Conservation (phyloP, 1,284 basidiomycete genomes). For the Anthracocystis setariae region DNA sequence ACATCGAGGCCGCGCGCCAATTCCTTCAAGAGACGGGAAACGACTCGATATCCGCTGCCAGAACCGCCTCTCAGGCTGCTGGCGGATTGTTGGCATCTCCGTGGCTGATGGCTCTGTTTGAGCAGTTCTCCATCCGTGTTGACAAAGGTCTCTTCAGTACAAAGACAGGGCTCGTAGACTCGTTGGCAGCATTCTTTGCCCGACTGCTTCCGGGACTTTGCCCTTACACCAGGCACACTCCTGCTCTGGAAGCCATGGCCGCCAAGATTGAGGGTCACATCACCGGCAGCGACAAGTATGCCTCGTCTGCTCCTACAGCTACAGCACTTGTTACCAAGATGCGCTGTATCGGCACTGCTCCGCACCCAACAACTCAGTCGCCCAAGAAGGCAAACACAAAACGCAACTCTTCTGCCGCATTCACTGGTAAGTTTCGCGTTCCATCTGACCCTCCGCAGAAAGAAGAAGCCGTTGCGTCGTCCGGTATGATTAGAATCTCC, state of each 20-base stretch:
- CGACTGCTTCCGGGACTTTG: constrained; percentile 41
- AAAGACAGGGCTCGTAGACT: constrained; percentile 16
- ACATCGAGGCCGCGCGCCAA: constrained; percentile 77
- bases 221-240: constrained; percentile 27
- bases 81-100: constrained; percentile 41
- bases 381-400: constrained; percentile 5
- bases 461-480: constrained; percentile 1
- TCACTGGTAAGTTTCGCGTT: constrained; percentile 20
- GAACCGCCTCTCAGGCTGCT: background rate
- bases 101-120: constrained; percentile 44
- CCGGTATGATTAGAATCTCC: constrained; percentile 49
- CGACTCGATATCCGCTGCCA: background rate
- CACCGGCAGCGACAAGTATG: constrained; percentile 8
- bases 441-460: background rate
- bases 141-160: constrained; percentile 40
- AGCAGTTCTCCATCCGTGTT: constrained; percentile 53
- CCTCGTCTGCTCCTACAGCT: background rate
- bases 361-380: background rate
- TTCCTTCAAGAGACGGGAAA: constrained; percentile 30
- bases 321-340: constrained; percentile 17
- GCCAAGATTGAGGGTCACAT: constrained; percentile 5
- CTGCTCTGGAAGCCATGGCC: constrained; percentile 17
- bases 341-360: constrained; percentile 12
- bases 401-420: background rate
- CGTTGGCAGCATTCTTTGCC: constrained; percentile 34